A percentile compares a stretch with the other conserved stretches of the same genome.
phyloP scores from a whole-genome alignment of 2,329 filamentous ascomycete genomes.

The Xylaria sp. region DNA sequence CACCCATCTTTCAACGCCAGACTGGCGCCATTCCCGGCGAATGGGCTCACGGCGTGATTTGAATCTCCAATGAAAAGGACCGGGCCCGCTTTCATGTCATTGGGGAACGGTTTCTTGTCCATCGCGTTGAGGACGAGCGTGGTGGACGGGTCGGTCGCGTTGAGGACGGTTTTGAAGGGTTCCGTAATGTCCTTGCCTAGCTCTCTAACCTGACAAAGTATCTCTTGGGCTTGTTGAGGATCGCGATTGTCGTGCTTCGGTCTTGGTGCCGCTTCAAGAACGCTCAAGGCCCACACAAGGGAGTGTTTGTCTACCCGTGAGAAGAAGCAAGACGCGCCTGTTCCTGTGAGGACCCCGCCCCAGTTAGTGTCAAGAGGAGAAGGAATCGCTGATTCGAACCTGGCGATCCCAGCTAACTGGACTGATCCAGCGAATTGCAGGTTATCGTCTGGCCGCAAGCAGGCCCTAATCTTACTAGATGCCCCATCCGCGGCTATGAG shows the following conservation, averaged over 20 bases:
- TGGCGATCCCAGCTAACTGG: constrained; percentile 52
- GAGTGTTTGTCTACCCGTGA: constrained; percentile 55
- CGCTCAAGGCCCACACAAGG: constrained; percentile 57
- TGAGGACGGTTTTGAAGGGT: constrained; percentile 54
- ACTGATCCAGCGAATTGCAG: constrained; percentile 54
- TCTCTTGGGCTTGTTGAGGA: constrained; percentile 40
- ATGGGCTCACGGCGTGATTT: constrained; percentile 61
- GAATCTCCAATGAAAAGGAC: constrained; percentile 61
- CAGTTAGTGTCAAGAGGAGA: constrained; percentile 51
- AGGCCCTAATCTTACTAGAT: constrained; percentile 53
- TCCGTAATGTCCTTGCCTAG: constrained; percentile 51
- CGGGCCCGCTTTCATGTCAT: constrained; percentile 43
- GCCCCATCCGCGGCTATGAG: constrained; percentile 59
- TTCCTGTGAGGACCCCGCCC: constrained; percentile 53
- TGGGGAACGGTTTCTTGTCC: constrained; percentile 57
- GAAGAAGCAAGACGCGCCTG: constrained; percentile 55
- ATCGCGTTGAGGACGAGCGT: constrained; percentile 53
- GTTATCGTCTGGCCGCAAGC: constrained; percentile 52
- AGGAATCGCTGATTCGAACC: constrained; percentile 50
- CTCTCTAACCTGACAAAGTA: constrained; percentile 48
- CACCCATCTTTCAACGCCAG: constrained; percentile 59
- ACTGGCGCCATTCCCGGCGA: constrained; percentile 61
- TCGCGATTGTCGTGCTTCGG: constrained; percentile 27
- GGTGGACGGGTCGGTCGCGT: constrained; percentile 52
- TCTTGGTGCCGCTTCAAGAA: constrained; percentile 40